Conservation (phyloP, 768 basidiomycete species). For the Fistulinella prunicolor region DNA sequence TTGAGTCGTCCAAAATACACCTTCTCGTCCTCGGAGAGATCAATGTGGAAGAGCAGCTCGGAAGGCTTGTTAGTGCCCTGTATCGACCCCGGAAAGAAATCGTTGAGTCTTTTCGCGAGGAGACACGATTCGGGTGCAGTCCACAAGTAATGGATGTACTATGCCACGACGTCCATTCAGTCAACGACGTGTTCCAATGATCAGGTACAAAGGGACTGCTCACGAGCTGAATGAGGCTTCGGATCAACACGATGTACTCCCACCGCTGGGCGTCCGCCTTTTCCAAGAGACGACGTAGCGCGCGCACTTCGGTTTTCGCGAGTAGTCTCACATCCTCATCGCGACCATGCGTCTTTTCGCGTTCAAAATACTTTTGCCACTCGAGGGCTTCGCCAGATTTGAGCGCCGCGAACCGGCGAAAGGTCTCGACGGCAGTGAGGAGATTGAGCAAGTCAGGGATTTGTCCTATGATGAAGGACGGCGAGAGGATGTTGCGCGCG, state of each 20-base stretch:
- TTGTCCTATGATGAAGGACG: constrained; percentile 30
- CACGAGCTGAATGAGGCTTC: constrained; percentile 22
- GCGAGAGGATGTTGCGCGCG: constrained; percentile 28
- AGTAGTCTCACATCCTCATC: constrained; percentile 18
- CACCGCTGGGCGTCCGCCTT: constrained; percentile 15
- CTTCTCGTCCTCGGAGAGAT: constrained; percentile 24
- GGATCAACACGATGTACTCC: constrained; percentile 24
- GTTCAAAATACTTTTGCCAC: constrained; percentile 26
- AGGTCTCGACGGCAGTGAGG: constrained; percentile 21
- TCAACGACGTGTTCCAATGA: neutral
- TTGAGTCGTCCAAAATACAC: constrained; percentile 15
- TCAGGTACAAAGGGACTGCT: neutral
- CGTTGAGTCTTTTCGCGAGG: constrained; percentile 16
- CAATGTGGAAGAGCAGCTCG: constrained; percentile 20
- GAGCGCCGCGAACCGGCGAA: constrained; percentile 17
- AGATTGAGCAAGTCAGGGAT: constrained; percentile 30
- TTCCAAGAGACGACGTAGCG: constrained; percentile 10
- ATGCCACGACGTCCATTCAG: neutral
- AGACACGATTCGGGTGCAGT: constrained; percentile 27
- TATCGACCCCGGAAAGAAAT: constrained; percentile 31
- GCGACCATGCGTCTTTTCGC: constrained; percentile 1
- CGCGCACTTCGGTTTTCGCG: constrained; percentile 13
- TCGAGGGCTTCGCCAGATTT: constrained; percentile 20
- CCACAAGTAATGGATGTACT: constrained; percentile 32
- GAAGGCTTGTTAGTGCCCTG: constrained; percentile 13